These are phyloP conservation scores for Brassica juncea DNA, from an alignment of 345 rosid genomes.

Conservation along the genomic window DNA sequence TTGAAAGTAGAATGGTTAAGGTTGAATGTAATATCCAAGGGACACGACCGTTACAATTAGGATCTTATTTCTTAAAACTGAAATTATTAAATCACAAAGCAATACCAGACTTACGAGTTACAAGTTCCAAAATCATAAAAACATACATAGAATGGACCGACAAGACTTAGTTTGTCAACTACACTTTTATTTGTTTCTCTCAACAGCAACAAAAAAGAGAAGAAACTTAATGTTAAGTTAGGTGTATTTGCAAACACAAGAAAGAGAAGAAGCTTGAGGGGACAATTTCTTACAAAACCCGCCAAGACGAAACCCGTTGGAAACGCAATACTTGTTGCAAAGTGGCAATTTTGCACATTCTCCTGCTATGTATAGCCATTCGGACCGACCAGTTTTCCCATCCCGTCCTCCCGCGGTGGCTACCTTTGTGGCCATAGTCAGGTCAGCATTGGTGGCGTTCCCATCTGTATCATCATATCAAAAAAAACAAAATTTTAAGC, in stretches of 20 bases:
- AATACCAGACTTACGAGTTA: background rate
- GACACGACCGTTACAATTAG: too few relatives aligned
- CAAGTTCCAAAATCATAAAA: background rate
- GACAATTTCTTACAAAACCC: conserved; percentile 40
- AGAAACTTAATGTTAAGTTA: background rate
- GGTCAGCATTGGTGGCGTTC: background rate
- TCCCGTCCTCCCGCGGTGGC: background rate
- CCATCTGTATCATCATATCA: conserved; percentile 20
- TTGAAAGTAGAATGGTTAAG: too few relatives aligned
- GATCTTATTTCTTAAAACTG: background rate
- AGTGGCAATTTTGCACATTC: conserved; percentile 29
- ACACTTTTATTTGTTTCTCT: conserved; percentile 15
- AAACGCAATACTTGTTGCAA: conserved; percentile 36
- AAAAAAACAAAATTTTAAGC: background rate
- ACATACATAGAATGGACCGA: background rate
- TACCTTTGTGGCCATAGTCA: background rate
- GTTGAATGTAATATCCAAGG: too few relatives aligned
- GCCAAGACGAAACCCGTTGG: conserved; percentile 36
- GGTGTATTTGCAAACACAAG: conserved; percentile 36
- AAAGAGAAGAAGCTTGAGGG: conserved; percentile 31
- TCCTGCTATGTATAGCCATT: conserved; percentile 37
- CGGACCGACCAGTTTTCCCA: conserved; percentile 23
- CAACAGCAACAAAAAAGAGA: conserved; percentile 14
- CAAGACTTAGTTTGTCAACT: background rate
- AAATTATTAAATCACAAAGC: background rate